A percentile compares a stretch with the other conserved stretches of the same genome.
Evolutionary conservation across 352 stramenopile species (phyloP).

Genomic region (Phytophthora brassicae): DNA sequence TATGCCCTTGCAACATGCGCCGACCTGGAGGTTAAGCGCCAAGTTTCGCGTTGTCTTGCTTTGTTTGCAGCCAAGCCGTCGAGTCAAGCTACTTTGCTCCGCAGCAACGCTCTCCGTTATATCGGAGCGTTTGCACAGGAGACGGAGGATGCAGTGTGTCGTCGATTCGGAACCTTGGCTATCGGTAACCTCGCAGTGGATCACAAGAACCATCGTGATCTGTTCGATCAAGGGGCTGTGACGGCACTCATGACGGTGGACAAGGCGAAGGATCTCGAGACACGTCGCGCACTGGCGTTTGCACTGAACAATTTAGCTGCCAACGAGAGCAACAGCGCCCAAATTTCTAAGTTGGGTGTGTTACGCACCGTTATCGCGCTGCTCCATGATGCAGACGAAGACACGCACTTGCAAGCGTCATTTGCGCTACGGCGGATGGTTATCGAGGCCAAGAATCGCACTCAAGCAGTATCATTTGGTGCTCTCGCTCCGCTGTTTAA

Average conservation of each 20-base stretch:
- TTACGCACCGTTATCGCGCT: conserved; percentile 84
- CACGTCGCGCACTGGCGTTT: conserved; percentile 91
- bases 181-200: conserved; percentile 93
- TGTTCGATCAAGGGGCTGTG: conserved; percentile 93
- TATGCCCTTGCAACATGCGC: conserved; percentile 77
- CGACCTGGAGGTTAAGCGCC: conserved; percentile 89
- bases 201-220: conserved; percentile 85
- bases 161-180: conserved; percentile 90
- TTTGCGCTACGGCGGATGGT: conserved; percentile 93
- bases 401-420: conserved; percentile 92
- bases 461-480: conserved; percentile 92
- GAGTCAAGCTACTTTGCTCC: conserved; percentile 89
- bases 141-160: conserved; percentile 75
- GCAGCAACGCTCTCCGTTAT: conserved; percentile 84
- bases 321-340: conserved; percentile 89
- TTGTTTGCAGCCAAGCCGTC: conserved; percentile 93
- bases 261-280: conserved; percentile 88
- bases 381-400: conserved; percentile 87
- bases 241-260: conserved; percentile 89
- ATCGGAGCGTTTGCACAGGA: conserved; percentile 87
- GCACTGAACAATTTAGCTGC: conserved; percentile 93
- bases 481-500: conserved; percentile 89
- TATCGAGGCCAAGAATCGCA: conserved; percentile 89
- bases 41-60: conserved; percentile 92
- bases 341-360: conserved; percentile 87